phyloP scores from a whole-genome alignment of 768 basidiomycete genomes.

The Amanita muscaria region DNA sequence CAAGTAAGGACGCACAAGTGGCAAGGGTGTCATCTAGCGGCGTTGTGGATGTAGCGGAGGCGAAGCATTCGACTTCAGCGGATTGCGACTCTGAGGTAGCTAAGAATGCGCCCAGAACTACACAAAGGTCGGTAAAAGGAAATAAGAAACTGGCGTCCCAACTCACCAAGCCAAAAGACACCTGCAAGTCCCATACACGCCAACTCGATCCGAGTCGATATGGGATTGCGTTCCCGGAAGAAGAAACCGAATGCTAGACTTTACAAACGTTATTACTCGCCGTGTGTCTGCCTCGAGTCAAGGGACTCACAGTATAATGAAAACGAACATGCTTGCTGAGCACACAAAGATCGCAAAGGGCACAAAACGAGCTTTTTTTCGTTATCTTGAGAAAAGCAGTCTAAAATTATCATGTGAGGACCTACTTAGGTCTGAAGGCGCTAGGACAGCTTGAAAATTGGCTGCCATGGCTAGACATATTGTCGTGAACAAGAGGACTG shows the following conservation, averaged over 20 bases:
- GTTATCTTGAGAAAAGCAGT: slow-evolving; percentile 4
- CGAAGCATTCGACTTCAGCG: slow-evolving; percentile 78
- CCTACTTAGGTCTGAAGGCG: slow-evolving; percentile 76
- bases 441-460: slow-evolving; percentile 64
- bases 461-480: slow-evolving; percentile 75
- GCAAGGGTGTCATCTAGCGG: slow-evolving; percentile 49
- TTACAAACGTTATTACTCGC: not conserved
- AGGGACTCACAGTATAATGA: slow-evolving; percentile 53
- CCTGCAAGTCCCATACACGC: slow-evolving; percentile 63
- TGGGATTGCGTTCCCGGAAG: slow-evolving; percentile 61
- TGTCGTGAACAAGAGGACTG: slow-evolving; percentile 64
- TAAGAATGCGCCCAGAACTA: slow-evolving; percentile 69
- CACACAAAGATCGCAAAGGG: slow-evolving; percentile 82
- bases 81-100: slow-evolving; percentile 67
- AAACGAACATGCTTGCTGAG: slow-evolving; percentile 57
- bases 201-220: slow-evolving; percentile 71
- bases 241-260: slow-evolving; percentile 62
- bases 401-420: slow-evolving; percentile 10
- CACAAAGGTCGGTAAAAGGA: slow-evolving; percentile 12
- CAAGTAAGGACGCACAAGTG: slow-evolving; percentile 44
- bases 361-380: slow-evolving; percentile 80
- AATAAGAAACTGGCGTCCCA: not conserved
- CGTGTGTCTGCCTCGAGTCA: not conserved
- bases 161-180: slow-evolving; percentile 71
- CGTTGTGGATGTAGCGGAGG: slow-evolving; percentile 39